A percentile compares a stretch with the other conserved stretches of the same genome.
Conservation (phyloP, 1,284 basidiomycete species). For the Trametes pubescens region DNA sequence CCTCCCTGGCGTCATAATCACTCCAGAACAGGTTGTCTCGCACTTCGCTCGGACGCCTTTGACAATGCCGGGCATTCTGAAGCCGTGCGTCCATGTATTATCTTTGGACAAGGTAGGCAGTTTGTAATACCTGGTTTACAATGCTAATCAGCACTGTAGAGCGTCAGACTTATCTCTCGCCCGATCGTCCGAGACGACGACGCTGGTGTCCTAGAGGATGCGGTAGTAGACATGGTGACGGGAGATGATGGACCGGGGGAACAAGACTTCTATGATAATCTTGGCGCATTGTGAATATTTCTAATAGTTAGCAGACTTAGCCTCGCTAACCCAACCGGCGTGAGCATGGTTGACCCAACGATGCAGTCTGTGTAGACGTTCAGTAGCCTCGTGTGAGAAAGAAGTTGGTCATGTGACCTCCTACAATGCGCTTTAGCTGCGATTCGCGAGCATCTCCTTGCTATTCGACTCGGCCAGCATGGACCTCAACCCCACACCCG, state of each 20-base stretch:
- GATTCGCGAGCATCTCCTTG: no score
- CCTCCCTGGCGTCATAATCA: constrained; percentile 1
- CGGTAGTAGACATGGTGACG: no score
- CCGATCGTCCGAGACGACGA: no score
- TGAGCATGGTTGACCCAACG: neutral
- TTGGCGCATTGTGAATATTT: no score
- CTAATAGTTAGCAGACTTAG: no score
- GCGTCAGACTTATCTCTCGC: neutral
- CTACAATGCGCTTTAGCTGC: neutral
- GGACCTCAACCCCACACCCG: neutral
- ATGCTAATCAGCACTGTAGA: no score
- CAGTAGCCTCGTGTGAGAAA: neutral
- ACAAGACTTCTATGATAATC: no score
- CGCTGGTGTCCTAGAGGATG: no score
- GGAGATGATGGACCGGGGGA: no score
- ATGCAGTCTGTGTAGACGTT: neutral
- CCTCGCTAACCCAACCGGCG: neutral
- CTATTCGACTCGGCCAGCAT: neutral
- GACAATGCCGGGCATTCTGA: neutral
- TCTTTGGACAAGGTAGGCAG: constrained; percentile 17
- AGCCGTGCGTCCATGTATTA: constrained; percentile 6
- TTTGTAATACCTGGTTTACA: neutral
- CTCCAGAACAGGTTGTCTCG: neutral
- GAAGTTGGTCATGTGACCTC: neutral
- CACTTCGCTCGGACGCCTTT: constrained; percentile 15